phyloP scores from a whole-genome alignment of 345 rosid genomes.

The Acer yangbiense region DNA sequence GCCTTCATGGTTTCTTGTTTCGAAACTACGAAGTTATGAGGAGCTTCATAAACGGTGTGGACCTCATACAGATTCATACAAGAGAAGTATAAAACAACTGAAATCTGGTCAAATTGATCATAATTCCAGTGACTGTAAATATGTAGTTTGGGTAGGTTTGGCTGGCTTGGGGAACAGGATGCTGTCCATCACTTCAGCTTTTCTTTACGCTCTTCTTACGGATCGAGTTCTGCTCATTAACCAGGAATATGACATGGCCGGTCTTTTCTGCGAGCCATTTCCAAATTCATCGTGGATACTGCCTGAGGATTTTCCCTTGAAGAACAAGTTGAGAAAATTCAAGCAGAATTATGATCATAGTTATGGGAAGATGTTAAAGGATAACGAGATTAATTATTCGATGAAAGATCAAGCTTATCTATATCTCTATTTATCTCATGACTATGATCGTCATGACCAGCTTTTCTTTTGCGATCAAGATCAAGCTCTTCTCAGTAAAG shows the following conservation, averaged over 20 bases:
- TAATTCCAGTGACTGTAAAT: slow-evolving; percentile 10
- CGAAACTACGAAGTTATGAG: slow-evolving; percentile 18
- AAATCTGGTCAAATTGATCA: slow-evolving; percentile 15
- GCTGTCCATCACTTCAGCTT: slow-evolving; percentile 20
- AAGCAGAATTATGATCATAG: slow-evolving; percentile 2
- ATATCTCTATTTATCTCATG: slow-evolving; percentile 16
- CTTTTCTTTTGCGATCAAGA: slow-evolving; percentile 22
- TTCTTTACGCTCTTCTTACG: slow-evolving; percentile 23
- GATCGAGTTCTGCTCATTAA: slow-evolving; percentile 21
- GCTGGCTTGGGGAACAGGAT: slow-evolving; percentile 25
- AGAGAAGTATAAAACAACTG: slow-evolving; percentile 9
- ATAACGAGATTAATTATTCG: slow-evolving; percentile 2
- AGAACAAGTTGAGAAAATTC: slow-evolving; percentile 5
- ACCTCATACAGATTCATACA: slow-evolving; percentile 14
- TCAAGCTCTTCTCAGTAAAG: slow-evolving; percentile 11
- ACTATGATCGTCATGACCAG: slow-evolving; percentile 22
- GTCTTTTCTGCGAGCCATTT: slow-evolving; percentile 21
- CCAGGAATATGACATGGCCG: slow-evolving; percentile 13
- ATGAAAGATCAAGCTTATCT: slow-evolving; percentile 8
- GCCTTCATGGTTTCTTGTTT: slow-evolving; percentile 20
- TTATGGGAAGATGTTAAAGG: slow-evolving; percentile 21
- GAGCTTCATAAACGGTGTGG: slow-evolving; percentile 20
- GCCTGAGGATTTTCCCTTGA: slow-evolving; percentile 14
- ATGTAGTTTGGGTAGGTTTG: slow-evolving; percentile 16
- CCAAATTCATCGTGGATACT: slow-evolving; percentile 17